A percentile compares a stretch with the other conserved stretches of the same genome.
Conservation (phyloP, 441 rosid genomes). For the Adansonia grandidieri region DNA sequence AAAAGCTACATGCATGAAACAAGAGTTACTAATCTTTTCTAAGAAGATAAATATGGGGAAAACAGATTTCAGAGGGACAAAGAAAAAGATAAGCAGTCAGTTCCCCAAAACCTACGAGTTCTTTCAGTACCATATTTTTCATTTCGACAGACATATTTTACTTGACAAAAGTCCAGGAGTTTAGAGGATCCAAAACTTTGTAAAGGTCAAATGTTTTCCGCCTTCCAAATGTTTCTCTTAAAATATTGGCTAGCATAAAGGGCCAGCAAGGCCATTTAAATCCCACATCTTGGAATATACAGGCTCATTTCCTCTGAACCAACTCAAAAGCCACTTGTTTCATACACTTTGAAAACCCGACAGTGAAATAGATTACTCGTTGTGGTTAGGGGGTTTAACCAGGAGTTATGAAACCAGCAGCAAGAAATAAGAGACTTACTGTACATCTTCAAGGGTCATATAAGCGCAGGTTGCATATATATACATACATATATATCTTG, state of each 20-base stretch:
- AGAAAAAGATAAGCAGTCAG: not conserved
- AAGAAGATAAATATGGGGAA: not conserved
- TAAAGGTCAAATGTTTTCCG: not conserved
- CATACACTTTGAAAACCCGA: constrained; percentile 2
- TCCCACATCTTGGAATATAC: not conserved
- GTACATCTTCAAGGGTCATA: not conserved
- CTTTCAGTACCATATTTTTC: not conserved
- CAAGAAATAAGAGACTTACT: not conserved
- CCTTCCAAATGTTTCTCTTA: not conserved
- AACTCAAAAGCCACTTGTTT: not conserved
- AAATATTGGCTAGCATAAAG: not conserved
- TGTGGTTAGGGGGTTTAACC: not conserved
- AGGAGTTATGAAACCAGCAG: not conserved
- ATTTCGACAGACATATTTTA: not conserved
- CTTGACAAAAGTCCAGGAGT: constrained; percentile 4
- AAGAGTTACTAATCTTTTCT: not conserved
- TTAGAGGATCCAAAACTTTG: not conserved
- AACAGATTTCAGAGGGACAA: not conserved
- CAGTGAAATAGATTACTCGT: not conserved
- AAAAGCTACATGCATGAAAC: not conserved
- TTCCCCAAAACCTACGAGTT: not conserved
- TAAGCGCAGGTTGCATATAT: not conserved
- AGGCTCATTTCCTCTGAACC: not conserved
- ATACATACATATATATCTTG: not conserved
- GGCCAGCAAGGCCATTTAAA: not conserved